phyloP scores from a whole-genome alignment of 768 basidiomycete species.

The Sporobolomyces phaffii region DNA sequence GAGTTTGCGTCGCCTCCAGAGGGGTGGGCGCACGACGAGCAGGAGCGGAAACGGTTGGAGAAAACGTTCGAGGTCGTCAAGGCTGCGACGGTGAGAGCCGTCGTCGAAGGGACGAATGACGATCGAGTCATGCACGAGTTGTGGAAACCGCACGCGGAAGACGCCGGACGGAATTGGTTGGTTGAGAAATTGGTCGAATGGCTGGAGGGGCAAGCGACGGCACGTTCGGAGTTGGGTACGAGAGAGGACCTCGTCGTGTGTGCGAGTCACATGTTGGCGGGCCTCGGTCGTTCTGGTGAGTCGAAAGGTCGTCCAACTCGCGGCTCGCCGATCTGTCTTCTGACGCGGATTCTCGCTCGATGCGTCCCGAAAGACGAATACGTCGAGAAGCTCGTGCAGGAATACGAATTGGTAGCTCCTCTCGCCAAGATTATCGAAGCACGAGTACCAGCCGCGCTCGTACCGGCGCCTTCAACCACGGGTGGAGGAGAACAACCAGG shows the following conservation, averaged over 20 bases:
- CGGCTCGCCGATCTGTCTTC: neutral
- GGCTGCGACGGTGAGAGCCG: conserved; percentile 73
- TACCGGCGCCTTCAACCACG: conserved; percentile 53
- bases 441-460: neutral
- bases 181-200: conserved; percentile 68
- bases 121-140: conserved; percentile 65
- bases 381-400: conserved; percentile 51
- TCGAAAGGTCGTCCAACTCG: no score
- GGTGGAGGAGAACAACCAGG: neutral
- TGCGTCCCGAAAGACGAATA: no score
- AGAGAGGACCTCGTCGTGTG: conserved; percentile 75
- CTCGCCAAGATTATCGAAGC: conserved; percentile 56
- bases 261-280: conserved; percentile 74
- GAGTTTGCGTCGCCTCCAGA: conserved; percentile 15
- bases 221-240: conserved; percentile 26
- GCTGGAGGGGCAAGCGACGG: conserved; percentile 51
- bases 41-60: neutral
- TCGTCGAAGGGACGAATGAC: conserved; percentile 79
- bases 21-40: conserved; percentile 12
- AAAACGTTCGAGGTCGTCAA: conserved; percentile 70
- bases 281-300: conserved; percentile 68
- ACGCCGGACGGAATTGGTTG: conserved; percentile 51
- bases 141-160: conserved; percentile 44
- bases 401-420: conserved; percentile 58
- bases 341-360: no score